Base-by-base conservation (phyloP, 305 asterid genomes). In the Rubia tinctorum region DNA sequence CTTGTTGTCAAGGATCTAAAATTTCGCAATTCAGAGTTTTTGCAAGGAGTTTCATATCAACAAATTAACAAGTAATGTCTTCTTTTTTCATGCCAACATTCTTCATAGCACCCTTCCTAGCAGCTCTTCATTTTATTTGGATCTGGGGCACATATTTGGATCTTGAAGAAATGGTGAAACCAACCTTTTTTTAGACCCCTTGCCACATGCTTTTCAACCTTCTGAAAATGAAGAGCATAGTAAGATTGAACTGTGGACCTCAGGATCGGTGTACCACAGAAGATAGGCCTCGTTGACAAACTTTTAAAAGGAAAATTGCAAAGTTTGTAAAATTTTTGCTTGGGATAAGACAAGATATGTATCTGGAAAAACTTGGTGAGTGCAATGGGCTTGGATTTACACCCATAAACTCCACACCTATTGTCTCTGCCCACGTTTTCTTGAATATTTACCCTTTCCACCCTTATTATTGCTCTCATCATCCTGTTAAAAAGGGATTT, bases 321-420 rank as follows among this genome's bases (percentile, higher is more conserved):
- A 68, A 84, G 76, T 84, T 79, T 88, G 88, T 90, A 91, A 25
- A 91, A 95, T 88, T 83, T 86, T 82, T 91, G 97, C 77, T 85
- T 83, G 39, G 73, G 61, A 25, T 91, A 95, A 0, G 89, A 81
- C 67, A 87, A 69, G 74, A 91, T 88, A 75, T 91, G 97, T 86
- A 84, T 84, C 72, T 80, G 95, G 76, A 96, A 91, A 80, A 87
- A 91, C 79, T 73, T 84, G 13, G 95, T 86, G 74, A 90, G 74
- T 1, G 97, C 93, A 91, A 88, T 87, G 1, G 95, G 91, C 84
- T 92, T 92, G 18, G 87, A 83, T 88, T 87, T 92, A 80, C 96
- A 92, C 23, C 85, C 85, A 40, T 86, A 86, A 47, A 88, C 86
- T 39, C 81, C 89, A 72, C 97, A 92, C 67, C 83, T 76, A 71